Evolutionary conservation across 495 filamentous ascomycete genomes (phyloP), one percentile per base, ranked within the genome.

Genomic region (Schizothecium vesticola): DNA sequence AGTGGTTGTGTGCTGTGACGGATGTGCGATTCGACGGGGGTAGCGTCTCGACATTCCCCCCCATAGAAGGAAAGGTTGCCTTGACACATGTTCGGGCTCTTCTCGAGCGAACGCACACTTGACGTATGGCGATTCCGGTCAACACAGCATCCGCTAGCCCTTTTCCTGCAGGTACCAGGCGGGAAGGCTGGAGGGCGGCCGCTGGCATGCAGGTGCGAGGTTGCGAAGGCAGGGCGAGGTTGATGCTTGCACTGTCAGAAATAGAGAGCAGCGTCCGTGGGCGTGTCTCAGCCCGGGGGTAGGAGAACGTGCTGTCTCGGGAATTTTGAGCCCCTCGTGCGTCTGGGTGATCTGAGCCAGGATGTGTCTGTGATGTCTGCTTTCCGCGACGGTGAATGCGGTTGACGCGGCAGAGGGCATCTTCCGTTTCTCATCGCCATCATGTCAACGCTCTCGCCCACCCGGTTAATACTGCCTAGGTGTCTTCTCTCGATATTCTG

Each of bases 401-500:
- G 58, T 59, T 26, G 58, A 28, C 22, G 58, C n/a, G 26, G 58
- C 58, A 16, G 58, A 16, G 21, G 56, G 56, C 56, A 25, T 25
- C 29, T 12, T 28, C 33, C 33, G 23, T 64, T 56, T 64, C 16
- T 12, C 43, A 24, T 9, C 23, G 12, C 31, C 43, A n/a, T 59
- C 58, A 25, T 11, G 31, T 56, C 61, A 25, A 56, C 3, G 56
- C 33, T 23, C 29, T 64, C 55, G 25, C 24, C 66, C 65, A 56
- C 23, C 59, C 55, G 59, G 56, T 59, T 64, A 56, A 51, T 26
- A n/a, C 21, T 36, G 24, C 33, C 59, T 19, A 21, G 67, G 0
- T 51, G 57, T 25, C 28, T 71, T 71, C 69, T 69, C 36, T 64
- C 51, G 31, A 55, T 23, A 55, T 73, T 71, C 71, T 71, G 69